These are phyloP conservation scores for Arthrobotrys entomopaga DNA, from an alignment of 2,329 filamentous ascomycete genomes.

Conservation along the genomic window DNA sequence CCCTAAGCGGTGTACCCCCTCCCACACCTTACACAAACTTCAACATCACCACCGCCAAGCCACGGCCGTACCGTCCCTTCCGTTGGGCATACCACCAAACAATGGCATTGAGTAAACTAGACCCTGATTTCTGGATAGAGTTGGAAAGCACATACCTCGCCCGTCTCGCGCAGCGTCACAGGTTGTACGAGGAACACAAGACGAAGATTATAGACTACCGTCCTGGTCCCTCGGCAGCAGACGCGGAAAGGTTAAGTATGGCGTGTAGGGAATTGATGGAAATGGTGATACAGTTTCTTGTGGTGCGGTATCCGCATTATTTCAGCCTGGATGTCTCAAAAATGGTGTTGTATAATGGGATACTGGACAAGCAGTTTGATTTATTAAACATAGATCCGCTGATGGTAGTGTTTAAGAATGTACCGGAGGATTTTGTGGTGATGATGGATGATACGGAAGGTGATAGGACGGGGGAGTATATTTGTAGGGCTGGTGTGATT, in stretches of 20 bases:
- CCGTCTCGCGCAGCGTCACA: constrained; percentile 75
- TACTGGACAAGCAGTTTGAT: constrained; percentile 72
- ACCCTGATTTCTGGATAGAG: constrained; percentile 89
- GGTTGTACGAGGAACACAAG: constrained; percentile 72
- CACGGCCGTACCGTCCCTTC: constrained; percentile 82
- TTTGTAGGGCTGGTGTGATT: constrained; percentile 78
- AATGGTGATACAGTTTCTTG: constrained; percentile 83
- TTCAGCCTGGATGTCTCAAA: constrained; percentile 68
- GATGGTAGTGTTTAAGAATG: constrained; percentile 76
- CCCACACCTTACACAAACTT: constrained; percentile 74
- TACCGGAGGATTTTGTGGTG: constrained; percentile 86
- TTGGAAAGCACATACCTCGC: constrained; percentile 77
- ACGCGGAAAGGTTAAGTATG: constrained; percentile 66
- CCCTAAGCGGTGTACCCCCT: constrained; percentile 77
- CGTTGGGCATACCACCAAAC: constrained; percentile 89
- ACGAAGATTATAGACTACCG: constrained; percentile 73
- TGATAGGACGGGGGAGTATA: constrained; percentile 75
- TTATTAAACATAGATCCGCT: constrained; percentile 73
- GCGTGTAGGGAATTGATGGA: constrained; percentile 90
- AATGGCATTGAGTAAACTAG: constrained; percentile 83
- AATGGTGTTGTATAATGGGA: constrained; percentile 71
- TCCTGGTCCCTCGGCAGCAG: constrained; percentile 68
- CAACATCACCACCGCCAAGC: constrained; percentile 73
- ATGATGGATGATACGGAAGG: constrained; percentile 70
- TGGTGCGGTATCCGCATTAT: constrained; percentile 77